Evolutionary conservation across 306 rosid genomes (phyloP).

Genomic region (Cicer pinnatifidum): DNA sequence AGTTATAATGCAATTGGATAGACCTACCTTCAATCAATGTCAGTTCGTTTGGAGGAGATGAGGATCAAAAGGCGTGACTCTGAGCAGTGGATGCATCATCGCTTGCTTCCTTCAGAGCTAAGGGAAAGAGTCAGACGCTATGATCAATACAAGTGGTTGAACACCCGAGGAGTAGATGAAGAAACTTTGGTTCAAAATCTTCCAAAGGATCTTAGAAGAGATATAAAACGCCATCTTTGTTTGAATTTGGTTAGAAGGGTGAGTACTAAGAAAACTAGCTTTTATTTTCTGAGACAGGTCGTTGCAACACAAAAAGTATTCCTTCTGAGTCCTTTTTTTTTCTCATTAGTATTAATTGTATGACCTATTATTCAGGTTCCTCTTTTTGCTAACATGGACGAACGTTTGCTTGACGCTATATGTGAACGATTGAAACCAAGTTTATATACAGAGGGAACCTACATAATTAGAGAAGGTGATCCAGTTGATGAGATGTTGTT

Average conservation of each 20-base stretch:
- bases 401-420: slow-evolving; percentile 88
- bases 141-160: slow-evolving; percentile 62
- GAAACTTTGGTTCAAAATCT: slow-evolving; percentile 55
- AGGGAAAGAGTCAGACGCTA: slow-evolving; percentile 58
- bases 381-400: slow-evolving; percentile 88
- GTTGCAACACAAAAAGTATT: background rate
- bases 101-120: slow-evolving; percentile 58
- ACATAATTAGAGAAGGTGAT: slow-evolving; percentile 85
- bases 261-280: slow-evolving; percentile 38
- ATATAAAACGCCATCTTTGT: slow-evolving; percentile 62
- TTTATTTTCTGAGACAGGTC: background rate
- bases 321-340: slow-evolving; percentile 1
- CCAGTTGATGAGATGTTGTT: slow-evolving; percentile 88
- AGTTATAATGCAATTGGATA: slow-evolving; percentile 40
- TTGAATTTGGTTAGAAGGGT: slow-evolving; percentile 88
- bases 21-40: slow-evolving; percentile 61
- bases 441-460: slow-evolving; percentile 70
- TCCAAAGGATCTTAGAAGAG: slow-evolving; percentile 63
- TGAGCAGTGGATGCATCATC: slow-evolving; percentile 68
- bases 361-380: slow-evolving; percentile 65
- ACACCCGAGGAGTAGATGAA: slow-evolving; percentile 64
- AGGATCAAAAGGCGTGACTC: slow-evolving; percentile 61
- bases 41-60: slow-evolving; percentile 63
- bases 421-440: slow-evolving; percentile 90
- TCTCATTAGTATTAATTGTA: background rate